A percentile compares a stretch with the other conserved stretches of the same genome.
Conservation (phyloP, 306 rosid species). For the Medicago arabica region DNA sequence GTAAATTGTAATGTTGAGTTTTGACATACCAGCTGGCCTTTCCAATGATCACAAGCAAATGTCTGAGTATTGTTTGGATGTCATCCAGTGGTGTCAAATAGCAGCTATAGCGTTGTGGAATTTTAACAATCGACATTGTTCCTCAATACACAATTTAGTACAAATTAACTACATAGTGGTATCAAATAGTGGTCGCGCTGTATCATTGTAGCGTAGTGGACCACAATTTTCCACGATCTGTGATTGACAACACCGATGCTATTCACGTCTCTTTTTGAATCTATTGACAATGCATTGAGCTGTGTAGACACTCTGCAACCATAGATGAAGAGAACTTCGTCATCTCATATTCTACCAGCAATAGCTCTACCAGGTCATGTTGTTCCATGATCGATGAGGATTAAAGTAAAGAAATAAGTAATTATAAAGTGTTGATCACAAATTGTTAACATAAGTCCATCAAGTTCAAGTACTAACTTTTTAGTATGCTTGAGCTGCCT, state of each 20-base stretch:
- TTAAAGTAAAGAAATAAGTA: background rate
- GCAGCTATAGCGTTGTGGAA: no score
- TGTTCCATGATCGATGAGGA: conserved; percentile 43
- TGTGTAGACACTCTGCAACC: conserved; percentile 64
- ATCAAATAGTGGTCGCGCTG: background rate
- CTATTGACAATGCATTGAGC: conserved; percentile 70
- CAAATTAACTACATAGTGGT: no score
- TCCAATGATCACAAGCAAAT: background rate
- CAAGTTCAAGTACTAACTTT: conserved; percentile 49
- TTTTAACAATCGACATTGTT: no score
- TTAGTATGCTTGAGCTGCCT: conserved; percentile 84
- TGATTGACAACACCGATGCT: conserved; percentile 45
- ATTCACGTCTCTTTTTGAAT: conserved; percentile 66
- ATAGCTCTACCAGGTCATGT: conserved; percentile 80
- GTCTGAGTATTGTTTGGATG: no score
- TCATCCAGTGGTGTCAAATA: no score
- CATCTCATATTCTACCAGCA: conserved; percentile 85
- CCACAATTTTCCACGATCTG: background rate
- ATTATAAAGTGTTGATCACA: background rate
- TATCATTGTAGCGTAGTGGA: background rate
- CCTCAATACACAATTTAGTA: no score
- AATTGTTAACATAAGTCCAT: background rate
- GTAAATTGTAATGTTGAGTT: background rate
- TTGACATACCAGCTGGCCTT: background rate
- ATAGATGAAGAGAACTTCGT: conserved; percentile 72